A percentile compares a stretch with the other conserved stretches of the same genome.
phyloP scores from a whole-genome alignment of 441 rosid species.

The Syzygium malaccense region DNA sequence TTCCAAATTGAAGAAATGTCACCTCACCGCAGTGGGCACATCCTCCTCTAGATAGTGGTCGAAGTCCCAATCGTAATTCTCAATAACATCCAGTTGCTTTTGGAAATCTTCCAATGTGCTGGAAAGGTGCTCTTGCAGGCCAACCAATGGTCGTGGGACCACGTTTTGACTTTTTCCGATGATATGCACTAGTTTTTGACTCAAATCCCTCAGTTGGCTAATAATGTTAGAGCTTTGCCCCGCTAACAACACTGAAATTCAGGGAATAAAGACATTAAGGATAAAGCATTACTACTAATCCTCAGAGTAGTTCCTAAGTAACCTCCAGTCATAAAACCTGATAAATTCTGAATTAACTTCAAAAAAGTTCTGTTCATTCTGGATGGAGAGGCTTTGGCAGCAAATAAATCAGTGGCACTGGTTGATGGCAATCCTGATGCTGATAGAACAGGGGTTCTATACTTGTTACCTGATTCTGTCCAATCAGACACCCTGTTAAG shows the following conservation, averaged over 20 bases:
- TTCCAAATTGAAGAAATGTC: neutral
- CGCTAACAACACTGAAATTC: neutral
- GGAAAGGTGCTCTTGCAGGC: neutral
- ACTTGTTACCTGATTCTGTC: neutral
- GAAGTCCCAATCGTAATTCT: neutral
- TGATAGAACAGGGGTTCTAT: neutral
- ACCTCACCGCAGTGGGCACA: slow-evolving; percentile 2
- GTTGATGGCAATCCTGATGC: neutral
- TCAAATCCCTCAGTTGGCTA: neutral
- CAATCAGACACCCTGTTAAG: neutral
- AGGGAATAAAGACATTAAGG: neutral
- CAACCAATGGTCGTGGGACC: neutral
- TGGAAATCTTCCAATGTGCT: neutral
- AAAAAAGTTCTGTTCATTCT: neutral
- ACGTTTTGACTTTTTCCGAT: neutral
- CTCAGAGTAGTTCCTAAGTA: neutral
- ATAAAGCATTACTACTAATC: neutral
- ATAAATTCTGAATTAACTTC: neutral
- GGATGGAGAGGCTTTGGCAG: neutral
- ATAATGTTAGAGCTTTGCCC: neutral
- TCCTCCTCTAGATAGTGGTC: neutral
- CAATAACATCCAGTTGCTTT: neutral
- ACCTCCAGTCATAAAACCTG: neutral
- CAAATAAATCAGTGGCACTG: neutral
- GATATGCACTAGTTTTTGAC: neutral